phyloP scores from a whole-genome alignment of 768 basidiomycete species.

The Panellus pusillus region DNA sequence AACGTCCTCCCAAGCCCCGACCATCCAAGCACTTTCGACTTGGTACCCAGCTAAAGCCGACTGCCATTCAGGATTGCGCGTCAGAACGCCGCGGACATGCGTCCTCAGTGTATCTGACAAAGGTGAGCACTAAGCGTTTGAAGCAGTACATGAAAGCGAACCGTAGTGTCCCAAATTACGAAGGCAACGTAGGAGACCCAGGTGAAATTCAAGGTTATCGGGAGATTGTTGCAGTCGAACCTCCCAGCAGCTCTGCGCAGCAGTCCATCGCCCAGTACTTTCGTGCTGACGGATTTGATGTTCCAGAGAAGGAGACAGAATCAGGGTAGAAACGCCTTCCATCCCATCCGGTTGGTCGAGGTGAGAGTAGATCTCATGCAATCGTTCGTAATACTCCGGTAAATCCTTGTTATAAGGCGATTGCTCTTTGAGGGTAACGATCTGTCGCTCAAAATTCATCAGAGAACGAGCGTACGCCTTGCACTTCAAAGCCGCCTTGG shows the following conservation, averaged over 20 bases:
- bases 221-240: conserved; percentile 88
- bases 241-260: conserved; percentile 99
- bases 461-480: conserved; percentile 92
- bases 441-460: conserved; percentile 91
- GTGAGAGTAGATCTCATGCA: conserved; percentile 95
- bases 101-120: conserved; percentile 85
- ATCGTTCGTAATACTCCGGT: conserved; percentile 76
- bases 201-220: conserved; percentile 83
- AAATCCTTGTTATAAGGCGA: conserved; percentile 48
- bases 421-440: conserved; percentile 51
- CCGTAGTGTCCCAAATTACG: conserved; percentile 97
- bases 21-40: conserved; percentile 94
- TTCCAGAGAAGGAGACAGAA: conserved; percentile 86
- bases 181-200: conserved; percentile 88
- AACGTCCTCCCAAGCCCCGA: conserved; percentile 90
- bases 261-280: conserved; percentile 95
- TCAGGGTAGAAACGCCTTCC: conserved; percentile 92
- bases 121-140: conserved; percentile 4
- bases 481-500: conserved; percentile 90
- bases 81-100: conserved; percentile 89
- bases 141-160: conserved; percentile 36
- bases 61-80: conserved; percentile 84
- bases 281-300: conserved; percentile 98
- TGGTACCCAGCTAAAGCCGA: conserved; percentile 76
- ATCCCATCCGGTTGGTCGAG: conserved; percentile 98